Evolutionary conservation across 2,329 filamentous ascomycete genomes (phyloP).

Genomic region (Elsinoe necatrix): DNA sequence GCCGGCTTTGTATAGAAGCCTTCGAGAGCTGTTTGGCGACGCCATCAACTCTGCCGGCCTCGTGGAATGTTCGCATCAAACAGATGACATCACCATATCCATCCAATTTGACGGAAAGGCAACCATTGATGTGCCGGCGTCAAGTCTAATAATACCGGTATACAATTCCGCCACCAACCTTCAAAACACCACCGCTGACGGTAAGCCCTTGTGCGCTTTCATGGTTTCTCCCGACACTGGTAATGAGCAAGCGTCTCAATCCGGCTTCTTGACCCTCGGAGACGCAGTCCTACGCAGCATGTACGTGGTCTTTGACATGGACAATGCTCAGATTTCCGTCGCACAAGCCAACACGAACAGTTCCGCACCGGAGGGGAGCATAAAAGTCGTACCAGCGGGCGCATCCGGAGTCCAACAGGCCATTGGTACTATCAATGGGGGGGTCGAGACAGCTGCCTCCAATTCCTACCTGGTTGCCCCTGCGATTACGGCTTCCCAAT

Average conservation of each 20-base stretch:
- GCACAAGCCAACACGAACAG: conserved; percentile 27
- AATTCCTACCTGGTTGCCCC: conserved; percentile 5
- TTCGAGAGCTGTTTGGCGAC: conserved; percentile 22
- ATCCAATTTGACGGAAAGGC: conserved; percentile 25
- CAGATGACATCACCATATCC: conserved; percentile 23
- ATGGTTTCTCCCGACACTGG: conserved; percentile 22
- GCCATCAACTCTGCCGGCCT: conserved; percentile 20
- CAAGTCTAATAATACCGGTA: conserved; percentile 26
- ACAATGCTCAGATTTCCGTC: conserved; percentile 29
- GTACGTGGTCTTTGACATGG: conserved; percentile 31
- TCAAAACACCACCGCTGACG: conserved; percentile 16
- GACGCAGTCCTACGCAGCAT: conserved; percentile 28
- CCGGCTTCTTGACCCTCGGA: conserved; percentile 23
- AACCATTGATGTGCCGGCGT: conserved; percentile 24
- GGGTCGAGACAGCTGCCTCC: conserved; percentile 5
- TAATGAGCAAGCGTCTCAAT: background rate
- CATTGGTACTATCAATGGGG: conserved; percentile 19
- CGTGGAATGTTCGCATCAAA: conserved; percentile 22
- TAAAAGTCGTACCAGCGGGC: conserved; percentile 24
- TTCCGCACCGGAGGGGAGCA: conserved; percentile 18
- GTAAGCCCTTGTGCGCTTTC: conserved; percentile 24
- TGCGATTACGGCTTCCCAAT: conserved; percentile 1
- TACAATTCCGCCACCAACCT: conserved; percentile 23
- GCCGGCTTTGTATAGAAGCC: conserved; percentile 20
- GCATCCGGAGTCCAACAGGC: conserved; percentile 25